Percentiles rank a stretch among this genome's conserved stretches.
These are phyloP conservation scores for Strobilomyces echinocephalus DNA, from an alignment of 768 basidiomycete species.

Conservation along the genomic window DNA sequence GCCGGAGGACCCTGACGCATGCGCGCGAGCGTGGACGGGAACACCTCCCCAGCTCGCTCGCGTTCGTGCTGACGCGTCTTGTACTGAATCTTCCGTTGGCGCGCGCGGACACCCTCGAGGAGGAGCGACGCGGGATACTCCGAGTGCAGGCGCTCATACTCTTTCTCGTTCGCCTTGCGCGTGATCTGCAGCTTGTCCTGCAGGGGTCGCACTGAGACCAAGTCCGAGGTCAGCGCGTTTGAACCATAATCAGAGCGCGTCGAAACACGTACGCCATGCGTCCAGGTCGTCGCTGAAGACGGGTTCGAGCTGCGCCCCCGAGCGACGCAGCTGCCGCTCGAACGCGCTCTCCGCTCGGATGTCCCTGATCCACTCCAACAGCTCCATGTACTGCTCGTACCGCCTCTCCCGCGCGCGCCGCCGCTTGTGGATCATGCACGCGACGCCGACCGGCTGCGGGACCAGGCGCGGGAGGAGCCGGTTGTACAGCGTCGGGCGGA, in stretches of 20 bases:
- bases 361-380: constrained; percentile 34
- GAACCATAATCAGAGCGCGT: neutral
- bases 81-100: constrained; percentile 56
- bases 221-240: no score
- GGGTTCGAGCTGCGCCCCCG: constrained; percentile 15
- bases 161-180: constrained; percentile 33
- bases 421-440: constrained; percentile 60
- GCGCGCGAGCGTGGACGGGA: constrained; percentile 42
- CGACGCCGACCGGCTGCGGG: constrained; percentile 71
- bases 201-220: constrained; percentile 36
- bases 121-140: constrained; percentile 49
- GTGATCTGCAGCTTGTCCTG: constrained; percentile 30
- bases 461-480: constrained; percentile 73
- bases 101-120: constrained; percentile 48
- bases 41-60: constrained; percentile 61
- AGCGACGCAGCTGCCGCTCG: constrained; percentile 28
- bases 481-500: constrained; percentile 62
- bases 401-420: constrained; percentile 43
- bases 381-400: constrained; percentile 28
- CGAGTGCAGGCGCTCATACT: constrained; percentile 37
- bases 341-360: constrained; percentile 36
- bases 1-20: constrained; percentile 59
- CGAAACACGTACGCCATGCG: constrained; percentile 21
- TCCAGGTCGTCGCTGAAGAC: constrained; percentile 25
- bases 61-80: constrained; percentile 58